phyloP scores from a whole-genome alignment of 1,139 yeast genomes.

The Kluyveromyces sp. region DNA sequence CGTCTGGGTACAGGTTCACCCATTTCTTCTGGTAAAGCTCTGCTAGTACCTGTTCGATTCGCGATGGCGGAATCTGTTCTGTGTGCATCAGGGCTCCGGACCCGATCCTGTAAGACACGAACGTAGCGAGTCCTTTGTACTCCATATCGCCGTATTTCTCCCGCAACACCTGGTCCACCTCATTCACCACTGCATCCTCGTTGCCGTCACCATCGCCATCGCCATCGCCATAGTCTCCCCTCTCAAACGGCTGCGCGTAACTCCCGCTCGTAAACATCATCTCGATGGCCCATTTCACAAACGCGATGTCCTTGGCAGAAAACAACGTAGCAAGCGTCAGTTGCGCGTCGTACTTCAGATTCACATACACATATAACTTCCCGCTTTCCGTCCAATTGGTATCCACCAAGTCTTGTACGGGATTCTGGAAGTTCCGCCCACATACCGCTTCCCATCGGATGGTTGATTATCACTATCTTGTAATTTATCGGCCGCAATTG shows the following conservation, averaged over 20 bases:
- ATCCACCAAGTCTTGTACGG: background rate
- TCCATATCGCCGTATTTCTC: conserved; percentile 5
- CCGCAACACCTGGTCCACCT: conserved; percentile 13
- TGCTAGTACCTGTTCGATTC: conserved; percentile 16
- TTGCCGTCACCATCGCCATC: no score
- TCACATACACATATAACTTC: conserved; percentile 23
- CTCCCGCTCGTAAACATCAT: conserved; percentile 5
- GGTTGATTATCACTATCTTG: conserved; percentile 18
- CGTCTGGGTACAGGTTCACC: conserved; percentile 21
- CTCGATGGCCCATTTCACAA: conserved; percentile 22
- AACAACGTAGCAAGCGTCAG: conserved; percentile 24
- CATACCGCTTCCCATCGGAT: conserved; percentile 18
- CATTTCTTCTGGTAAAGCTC: conserved; percentile 22
- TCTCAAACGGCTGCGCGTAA: background rate
- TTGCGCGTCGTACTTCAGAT: conserved; percentile 19
- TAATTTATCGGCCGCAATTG: conserved; percentile 18
- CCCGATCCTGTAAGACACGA: conserved; percentile 15
- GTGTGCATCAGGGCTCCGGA: conserved; percentile 16
- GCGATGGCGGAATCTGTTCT: conserved; percentile 16
- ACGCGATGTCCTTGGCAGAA: conserved; percentile 22
- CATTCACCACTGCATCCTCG: conserved; percentile 7
- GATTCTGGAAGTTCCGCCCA: conserved; percentile 5
- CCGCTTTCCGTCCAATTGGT: conserved; percentile 13
- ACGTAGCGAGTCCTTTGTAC: conserved; percentile 6
- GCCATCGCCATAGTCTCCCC: background rate